Percentiles rank a stretch among this genome's conserved stretches.
Conservation (phyloP, 495 filamentous ascomycete species). For the Neurospora hispaniola region DNA sequence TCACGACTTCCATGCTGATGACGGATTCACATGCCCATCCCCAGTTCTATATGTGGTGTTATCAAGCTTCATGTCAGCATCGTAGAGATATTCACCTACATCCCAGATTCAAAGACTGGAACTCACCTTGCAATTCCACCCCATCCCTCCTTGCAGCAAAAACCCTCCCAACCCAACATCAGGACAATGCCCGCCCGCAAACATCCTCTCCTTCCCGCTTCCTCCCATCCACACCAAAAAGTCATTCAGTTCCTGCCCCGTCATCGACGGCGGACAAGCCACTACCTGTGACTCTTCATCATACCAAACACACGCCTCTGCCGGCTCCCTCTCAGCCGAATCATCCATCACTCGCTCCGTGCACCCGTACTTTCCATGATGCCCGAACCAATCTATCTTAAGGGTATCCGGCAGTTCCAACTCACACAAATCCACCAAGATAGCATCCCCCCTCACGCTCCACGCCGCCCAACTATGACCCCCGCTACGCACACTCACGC, state of each 20-base stretch:
- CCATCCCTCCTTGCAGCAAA: slow-evolving; percentile 45
- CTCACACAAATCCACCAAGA: slow-evolving; percentile 39
- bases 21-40: slow-evolving; percentile 46
- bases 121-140: slow-evolving; percentile 41
- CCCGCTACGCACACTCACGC: slow-evolving; percentile 42
- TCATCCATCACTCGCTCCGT: background rate
- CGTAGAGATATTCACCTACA: background rate
- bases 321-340: background rate
- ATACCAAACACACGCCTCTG: slow-evolving; percentile 21
- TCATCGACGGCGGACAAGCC: slow-evolving; percentile 33
- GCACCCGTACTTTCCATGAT: background rate
- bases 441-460: slow-evolving; percentile 39
- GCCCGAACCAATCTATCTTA: background rate
- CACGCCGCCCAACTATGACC: slow-evolving; percentile 45
- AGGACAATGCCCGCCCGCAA: slow-evolving; percentile 44
- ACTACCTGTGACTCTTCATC: slow-evolving; percentile 25
- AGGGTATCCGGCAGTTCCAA: slow-evolving; percentile 6
- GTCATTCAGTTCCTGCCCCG: slow-evolving; percentile 33
- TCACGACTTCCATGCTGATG: slow-evolving; percentile 38
- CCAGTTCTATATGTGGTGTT: slow-evolving; percentile 26
- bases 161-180: slow-evolving; percentile 48
- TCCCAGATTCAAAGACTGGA: background rate
- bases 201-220: slow-evolving; percentile 32
- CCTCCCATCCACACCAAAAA: slow-evolving; percentile 22
- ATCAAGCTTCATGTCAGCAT: background rate